Conservation (phyloP, 257 asterid genomes). For the Petrea volubilis region DNA sequence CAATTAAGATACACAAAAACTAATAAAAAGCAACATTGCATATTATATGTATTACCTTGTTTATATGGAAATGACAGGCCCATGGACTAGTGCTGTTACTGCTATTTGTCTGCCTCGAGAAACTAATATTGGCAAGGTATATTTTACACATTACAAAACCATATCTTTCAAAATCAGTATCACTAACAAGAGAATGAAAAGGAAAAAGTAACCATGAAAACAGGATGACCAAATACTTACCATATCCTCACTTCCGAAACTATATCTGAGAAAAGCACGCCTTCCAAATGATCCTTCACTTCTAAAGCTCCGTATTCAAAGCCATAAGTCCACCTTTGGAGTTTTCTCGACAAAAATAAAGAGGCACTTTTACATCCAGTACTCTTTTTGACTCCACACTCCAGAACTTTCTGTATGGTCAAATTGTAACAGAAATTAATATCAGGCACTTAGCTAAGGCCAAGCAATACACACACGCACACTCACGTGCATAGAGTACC, state of each 20-base stretch:
- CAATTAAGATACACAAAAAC: constrained; percentile 14
- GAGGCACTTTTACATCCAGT: constrained; percentile 73
- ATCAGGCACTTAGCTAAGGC: constrained; percentile 8
- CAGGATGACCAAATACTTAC: constrained; percentile 35
- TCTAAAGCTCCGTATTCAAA: constrained; percentile 86
- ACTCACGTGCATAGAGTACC: constrained; percentile 45
- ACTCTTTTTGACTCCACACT: constrained; percentile 75
- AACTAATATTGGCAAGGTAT: constrained; percentile 36
- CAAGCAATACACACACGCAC: not conserved
- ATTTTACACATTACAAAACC: constrained; percentile 25
- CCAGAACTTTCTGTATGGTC: constrained; percentile 66
- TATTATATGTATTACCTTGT: constrained; percentile 56
- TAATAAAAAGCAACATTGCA: not conserved
- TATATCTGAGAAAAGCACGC: constrained; percentile 57
- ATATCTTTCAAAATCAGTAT: constrained; percentile 13
- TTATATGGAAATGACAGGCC: constrained; percentile 76
- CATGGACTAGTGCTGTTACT: constrained; percentile 51
- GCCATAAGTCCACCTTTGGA: constrained; percentile 63
- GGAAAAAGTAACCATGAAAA: not conserved
- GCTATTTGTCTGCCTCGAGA: constrained; percentile 37
- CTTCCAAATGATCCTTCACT: constrained; percentile 76
- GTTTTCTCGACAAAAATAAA: constrained; percentile 64
- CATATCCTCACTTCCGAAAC: constrained; percentile 70
- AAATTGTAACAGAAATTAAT: constrained; percentile 22
- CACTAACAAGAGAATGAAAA: constrained; percentile 13